Percentiles rank a stretch among this genome's conserved stretches.
Conservation (phyloP, 2,329 filamentous ascomycete genomes). For the Xylaria arbuscula region DNA sequence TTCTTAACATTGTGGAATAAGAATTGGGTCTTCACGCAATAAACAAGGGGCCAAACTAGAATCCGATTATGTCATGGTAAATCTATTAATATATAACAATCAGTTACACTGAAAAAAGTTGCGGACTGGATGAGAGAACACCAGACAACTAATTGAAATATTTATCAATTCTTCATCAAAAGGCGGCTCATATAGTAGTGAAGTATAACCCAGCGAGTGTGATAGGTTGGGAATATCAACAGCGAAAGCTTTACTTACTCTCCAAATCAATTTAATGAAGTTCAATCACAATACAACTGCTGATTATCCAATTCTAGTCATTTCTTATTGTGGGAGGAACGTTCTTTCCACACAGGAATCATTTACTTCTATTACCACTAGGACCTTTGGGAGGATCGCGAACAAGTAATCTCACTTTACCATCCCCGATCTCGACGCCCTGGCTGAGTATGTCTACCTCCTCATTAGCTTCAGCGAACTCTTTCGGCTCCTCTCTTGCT, state of each 20-base stretch:
- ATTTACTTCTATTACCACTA: slow-evolving; percentile 59
- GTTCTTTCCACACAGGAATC: slow-evolving; percentile 37
- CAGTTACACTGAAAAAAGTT: too few relatives aligned
- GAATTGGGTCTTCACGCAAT: too few relatives aligned
- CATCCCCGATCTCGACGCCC: slow-evolving; percentile 75
- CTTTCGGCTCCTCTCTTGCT: slow-evolving; percentile 58
- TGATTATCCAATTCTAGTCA: slow-evolving; percentile 20
- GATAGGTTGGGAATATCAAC: background rate
- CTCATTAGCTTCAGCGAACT: slow-evolving; percentile 54
- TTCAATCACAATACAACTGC: slow-evolving; percentile 1
- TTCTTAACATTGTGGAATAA: too few relatives aligned
- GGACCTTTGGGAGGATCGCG: slow-evolving; percentile 69
- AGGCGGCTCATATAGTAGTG: background rate
- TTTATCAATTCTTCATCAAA: background rate
- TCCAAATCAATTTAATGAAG: background rate
- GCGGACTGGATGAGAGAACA: too few relatives aligned
- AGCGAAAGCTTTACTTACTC: background rate
- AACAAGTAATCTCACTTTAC: slow-evolving; percentile 73
- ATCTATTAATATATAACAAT: too few relatives aligned
- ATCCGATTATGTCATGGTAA: too few relatives aligned
- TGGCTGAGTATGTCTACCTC: slow-evolving; percentile 70
- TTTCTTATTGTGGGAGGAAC: slow-evolving; percentile 19
- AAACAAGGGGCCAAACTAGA: too few relatives aligned
- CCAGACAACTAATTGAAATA: background rate
- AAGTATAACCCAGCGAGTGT: background rate